Conservation (phyloP, 129 eudicot genomes). For the Centaurea solstitialis region DNA sequence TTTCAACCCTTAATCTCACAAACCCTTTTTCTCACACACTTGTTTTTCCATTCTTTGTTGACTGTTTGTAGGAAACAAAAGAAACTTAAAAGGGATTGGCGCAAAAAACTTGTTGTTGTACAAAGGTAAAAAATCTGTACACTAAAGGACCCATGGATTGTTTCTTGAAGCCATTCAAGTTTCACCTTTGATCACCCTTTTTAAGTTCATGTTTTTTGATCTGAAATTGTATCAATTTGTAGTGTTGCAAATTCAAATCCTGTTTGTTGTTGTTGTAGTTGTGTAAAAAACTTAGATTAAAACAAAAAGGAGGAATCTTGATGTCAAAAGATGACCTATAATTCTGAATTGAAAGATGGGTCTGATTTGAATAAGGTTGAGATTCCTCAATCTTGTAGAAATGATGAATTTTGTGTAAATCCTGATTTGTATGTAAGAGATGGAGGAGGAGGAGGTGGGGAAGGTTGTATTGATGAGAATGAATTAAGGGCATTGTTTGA, state of each 20-base stretch:
- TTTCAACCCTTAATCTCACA: constrained; percentile 31
- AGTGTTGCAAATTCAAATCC: neutral
- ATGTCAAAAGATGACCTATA: constrained; percentile 56
- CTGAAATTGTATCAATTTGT: constrained; percentile 19
- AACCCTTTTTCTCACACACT: constrained; percentile 15
- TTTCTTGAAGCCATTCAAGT: constrained; percentile 1
- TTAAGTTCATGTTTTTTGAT: constrained; percentile 1
- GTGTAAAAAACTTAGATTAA: constrained; percentile 15
- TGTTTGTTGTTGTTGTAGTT: constrained; percentile 12
- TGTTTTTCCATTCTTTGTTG: constrained; percentile 16
- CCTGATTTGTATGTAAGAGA: constrained; percentile 27
- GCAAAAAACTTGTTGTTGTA: constrained; percentile 30
- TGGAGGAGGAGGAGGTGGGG: constrained; percentile 39
- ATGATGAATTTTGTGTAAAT: constrained; percentile 31
- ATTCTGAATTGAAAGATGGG: constrained; percentile 44
- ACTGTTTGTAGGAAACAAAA: constrained; percentile 27
- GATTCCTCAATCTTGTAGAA: constrained; percentile 27
- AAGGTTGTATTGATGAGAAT: constrained; percentile 35
- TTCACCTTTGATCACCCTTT: constrained; percentile 23
- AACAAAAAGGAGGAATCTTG: constrained; percentile 25
- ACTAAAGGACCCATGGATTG: constrained; percentile 5
- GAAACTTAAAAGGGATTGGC: constrained; percentile 29
- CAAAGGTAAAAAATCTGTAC: constrained; percentile 31
- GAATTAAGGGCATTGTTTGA: constrained; percentile 65
- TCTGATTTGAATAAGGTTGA: constrained; percentile 31